phyloP scores from a whole-genome alignment of 2,329 filamentous ascomycete species.

The Ophiosphaerella korrae region DNA sequence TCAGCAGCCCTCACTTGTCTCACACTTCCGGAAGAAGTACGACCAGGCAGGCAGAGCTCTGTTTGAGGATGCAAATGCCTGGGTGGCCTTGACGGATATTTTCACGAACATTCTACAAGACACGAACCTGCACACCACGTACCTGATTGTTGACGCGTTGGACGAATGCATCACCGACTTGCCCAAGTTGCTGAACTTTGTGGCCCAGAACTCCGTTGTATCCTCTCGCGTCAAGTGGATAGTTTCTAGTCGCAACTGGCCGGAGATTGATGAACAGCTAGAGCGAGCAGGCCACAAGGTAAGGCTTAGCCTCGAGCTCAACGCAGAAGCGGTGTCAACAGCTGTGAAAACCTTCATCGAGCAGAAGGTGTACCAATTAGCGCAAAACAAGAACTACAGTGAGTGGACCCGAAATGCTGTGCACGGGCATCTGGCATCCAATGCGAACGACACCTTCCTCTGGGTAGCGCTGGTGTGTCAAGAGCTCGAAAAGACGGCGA shows the following conservation, averaged over 20 bases:
- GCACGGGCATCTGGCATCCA: too few relatives aligned
- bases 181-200: neutral
- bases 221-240: slow-evolving; percentile 6
- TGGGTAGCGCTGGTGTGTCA: slow-evolving; percentile 1
- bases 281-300: neutral
- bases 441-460: too few relatives aligned
- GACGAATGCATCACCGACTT: slow-evolving; percentile 12
- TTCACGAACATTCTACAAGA: slow-evolving; percentile 50
- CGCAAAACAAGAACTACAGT: slow-evolving; percentile 40
- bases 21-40: too few relatives aligned
- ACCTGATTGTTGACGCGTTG: slow-evolving; percentile 14
- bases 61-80: too few relatives aligned
- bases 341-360: slow-evolving; percentile 49
- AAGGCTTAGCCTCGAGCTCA: slow-evolving; percentile 32
- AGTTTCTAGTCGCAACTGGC: slow-evolving; percentile 14
- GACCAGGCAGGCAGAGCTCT: too few relatives aligned
- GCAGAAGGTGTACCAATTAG: slow-evolving; percentile 39
- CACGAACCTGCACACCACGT: slow-evolving; percentile 6
- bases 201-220: slow-evolving; percentile 3
- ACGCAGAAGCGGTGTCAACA: slow-evolving; percentile 28
- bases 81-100: too few relatives aligned
- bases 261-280: slow-evolving; percentile 39
- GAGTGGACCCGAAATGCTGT: slow-evolving; percentile 19
- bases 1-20: too few relatives aligned
- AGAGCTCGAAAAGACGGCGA: slow-evolving; percentile 23